Base-by-base conservation (phyloP, 306 rosid genomes). In the Aeschynomene evenia region DNA sequence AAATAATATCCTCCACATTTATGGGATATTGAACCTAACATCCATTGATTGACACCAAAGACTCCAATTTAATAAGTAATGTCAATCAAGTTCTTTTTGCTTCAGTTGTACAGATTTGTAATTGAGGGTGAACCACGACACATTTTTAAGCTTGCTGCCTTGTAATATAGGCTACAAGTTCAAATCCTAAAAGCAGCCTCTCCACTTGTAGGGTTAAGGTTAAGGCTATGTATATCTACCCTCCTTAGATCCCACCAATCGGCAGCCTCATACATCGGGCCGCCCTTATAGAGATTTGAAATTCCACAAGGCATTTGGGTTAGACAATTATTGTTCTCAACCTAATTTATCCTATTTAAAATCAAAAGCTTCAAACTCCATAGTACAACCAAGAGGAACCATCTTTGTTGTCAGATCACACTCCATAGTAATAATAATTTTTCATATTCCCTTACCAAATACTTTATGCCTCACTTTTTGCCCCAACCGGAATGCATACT, bases 401-500 rank as follows among this genome's bases (percentile, higher is more conserved):
- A 28, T 43, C 34, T 7, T 48, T 12, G 33, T 28, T 55, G 57
- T 63, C 39, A n/a, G 46, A 34, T 36, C 28, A 16, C 64, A 62
- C 40, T 36, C n/a, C n/a, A n/a, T n/a, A n/a, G 49, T 26, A 64
- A 76, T 37, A 33, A 72, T 11, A 70, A 62, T 55, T 60, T 59
- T 31, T 60, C 14, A 49, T 59, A 51, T 48, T 51, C 37, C 56
- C 21, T 48, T 71, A 85, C 98, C 96, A 77, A 90, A 90, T 31
- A 9, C 31, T 84, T 80, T 90, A 67, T 93, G 97, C 81, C 45
- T 80, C 77, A 90, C 93, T 85, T 82, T 93, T 85, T 93, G 98
- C 60, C 98, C 98, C 86, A 93, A 77, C 24, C 94, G 92, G 72
- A 85, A 93, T 43, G 78, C 64, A 75, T 90, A 93, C 60, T 86